Evolutionary conservation across 2,329 filamentous ascomycete species (phyloP), one percentile per base, ranked within the genome.

Genomic region (Colletotrichum orchidophilum): DNA sequence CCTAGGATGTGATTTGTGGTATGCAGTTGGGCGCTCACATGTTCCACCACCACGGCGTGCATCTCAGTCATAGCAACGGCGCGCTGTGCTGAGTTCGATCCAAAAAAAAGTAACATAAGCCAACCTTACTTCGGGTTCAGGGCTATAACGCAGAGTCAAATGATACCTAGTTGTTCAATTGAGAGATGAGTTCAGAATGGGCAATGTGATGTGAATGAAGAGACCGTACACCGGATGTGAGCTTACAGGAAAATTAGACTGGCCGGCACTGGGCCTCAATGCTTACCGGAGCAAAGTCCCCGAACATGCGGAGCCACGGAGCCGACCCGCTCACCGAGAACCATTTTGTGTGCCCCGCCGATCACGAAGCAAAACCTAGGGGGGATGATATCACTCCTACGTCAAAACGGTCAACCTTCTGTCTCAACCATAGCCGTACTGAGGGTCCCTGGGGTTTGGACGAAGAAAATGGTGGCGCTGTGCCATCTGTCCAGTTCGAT

Each of bases 61-160:
- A 49, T 63, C 59, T 54, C 33, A 27, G 53, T 59, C 46, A 60
- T 69, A 18, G 21, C 6, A 26, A 53, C 35, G 50, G 63, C 58
- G 50, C 52, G 65, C 69, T 69, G 52, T 69, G 53, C 54, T 61
- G 53, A 59, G 42, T 59, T 63, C 18, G 12, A 24, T 57, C 50
- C 21, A 27, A 70, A 70, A 69, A 31, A 53, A 54, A 71, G 60
- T 69, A 63, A 59, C 64, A 71, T 68, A 33, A 54, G 65, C 33
- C 31, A 35, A 26, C 31, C 53, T 65, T 53, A 27, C 63, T 63
- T 29, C 21, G 35, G 69, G 35, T 39, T 58, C 31, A 59, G 21
- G 53, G 59, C 52, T 69, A 35, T 69, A 71, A 59, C 59, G 27
- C 58, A 71, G 59, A 71, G 65, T 69, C 59, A 69, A 71, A 71